Conservation (phyloP, 495 filamentous ascomycete genomes). For the Talaromyces stipitatus region DNA sequence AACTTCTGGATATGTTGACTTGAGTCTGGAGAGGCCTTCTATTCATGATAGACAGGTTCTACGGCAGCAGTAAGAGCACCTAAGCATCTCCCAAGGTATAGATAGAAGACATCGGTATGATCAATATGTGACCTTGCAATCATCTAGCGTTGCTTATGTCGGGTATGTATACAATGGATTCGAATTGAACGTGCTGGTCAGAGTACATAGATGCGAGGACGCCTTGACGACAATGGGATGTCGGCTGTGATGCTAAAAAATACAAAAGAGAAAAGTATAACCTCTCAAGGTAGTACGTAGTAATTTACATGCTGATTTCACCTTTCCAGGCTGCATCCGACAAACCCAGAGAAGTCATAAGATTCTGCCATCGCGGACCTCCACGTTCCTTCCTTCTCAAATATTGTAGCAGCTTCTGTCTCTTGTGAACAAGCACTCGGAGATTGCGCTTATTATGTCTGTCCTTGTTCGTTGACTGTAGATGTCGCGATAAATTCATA, state of each 20-base stretch:
- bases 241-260: background rate
- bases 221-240: background rate
- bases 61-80: too few species aligned
- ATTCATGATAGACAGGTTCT: too few species aligned
- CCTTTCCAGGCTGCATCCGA: conserved; percentile 80
- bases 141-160: too few species aligned
- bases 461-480: conserved; percentile 54
- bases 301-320: conserved; percentile 66
- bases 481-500: conserved; percentile 58
- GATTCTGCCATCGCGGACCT: conserved; percentile 76
- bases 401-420: conserved; percentile 82
- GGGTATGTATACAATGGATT: too few species aligned
- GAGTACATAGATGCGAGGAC: background rate
- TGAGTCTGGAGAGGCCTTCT: too few species aligned
- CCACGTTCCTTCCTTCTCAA: conserved; percentile 84
- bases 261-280: conserved; percentile 2
- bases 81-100: too few species aligned
- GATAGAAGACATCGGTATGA: too few species aligned
- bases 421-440: conserved; percentile 72
- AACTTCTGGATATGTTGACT: too few species aligned
- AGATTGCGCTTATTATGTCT: conserved; percentile 93
- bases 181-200: too few species aligned
- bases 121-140: too few species aligned
- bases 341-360: conserved; percentile 74
- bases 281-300: background rate